Evolutionary conservation across 1,139 yeast genomes (phyloP).

Genomic region (Suhomyces choctaworum): DNA sequence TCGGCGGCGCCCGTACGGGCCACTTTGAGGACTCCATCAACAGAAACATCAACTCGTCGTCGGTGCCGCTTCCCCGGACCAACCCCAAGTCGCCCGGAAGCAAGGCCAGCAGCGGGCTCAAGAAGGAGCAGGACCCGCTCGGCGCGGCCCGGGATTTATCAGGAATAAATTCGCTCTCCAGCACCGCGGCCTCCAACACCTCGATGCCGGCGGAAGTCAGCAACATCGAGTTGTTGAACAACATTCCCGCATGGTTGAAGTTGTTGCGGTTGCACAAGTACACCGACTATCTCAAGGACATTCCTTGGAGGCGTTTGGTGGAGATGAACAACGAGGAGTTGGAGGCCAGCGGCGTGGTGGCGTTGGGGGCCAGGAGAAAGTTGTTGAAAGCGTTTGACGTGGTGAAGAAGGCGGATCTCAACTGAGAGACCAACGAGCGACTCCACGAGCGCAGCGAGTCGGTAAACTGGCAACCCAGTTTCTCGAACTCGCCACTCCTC

Average conservation of each 20-base stretch:
- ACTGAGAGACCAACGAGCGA: neutral
- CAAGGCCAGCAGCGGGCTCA: slow-evolving; percentile 9
- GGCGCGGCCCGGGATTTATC: slow-evolving; percentile 15
- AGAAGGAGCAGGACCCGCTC: slow-evolving; percentile 8
- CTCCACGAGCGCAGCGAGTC: no score
- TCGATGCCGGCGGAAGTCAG: slow-evolving; percentile 65
- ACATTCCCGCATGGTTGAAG: slow-evolving; percentile 92
- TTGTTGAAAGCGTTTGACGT: slow-evolving; percentile 87
- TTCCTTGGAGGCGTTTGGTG: slow-evolving; percentile 78
- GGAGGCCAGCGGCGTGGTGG: slow-evolving; percentile 81
- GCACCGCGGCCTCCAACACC: slow-evolving; percentile 20
- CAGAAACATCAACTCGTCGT: slow-evolving; percentile 38
- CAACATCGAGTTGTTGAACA: slow-evolving; percentile 62
- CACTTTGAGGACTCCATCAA: slow-evolving; percentile 39
- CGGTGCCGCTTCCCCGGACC: slow-evolving; percentile 34
- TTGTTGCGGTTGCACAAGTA: slow-evolving; percentile 88
- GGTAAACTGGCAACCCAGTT: no score
- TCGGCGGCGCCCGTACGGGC: slow-evolving; percentile 15
- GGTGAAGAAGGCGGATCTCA: slow-evolving; percentile 43
- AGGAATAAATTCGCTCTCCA: slow-evolving; percentile 16
- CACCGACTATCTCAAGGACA: slow-evolving; percentile 75
- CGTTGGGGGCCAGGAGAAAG: slow-evolving; percentile 93
- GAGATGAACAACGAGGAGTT: slow-evolving; percentile 67
- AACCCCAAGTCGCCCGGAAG: slow-evolving; percentile 15
- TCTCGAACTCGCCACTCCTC: no score